phyloP scores from a whole-genome alignment of 306 rosid genomes.

The Corylus americana region DNA sequence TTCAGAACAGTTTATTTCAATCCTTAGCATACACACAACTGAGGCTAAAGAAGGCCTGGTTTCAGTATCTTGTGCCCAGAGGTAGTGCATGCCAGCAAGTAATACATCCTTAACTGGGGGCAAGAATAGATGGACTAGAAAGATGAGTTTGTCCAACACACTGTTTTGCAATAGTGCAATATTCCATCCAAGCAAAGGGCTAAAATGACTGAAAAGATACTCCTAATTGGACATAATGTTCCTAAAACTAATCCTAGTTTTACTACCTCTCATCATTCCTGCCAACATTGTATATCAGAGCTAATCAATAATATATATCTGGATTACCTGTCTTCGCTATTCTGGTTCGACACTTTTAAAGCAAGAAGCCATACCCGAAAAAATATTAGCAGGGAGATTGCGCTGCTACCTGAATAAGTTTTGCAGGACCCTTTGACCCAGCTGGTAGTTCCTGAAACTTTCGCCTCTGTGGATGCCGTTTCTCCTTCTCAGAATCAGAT shows the following conservation, averaged over 20 bases:
- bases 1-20: not conserved
- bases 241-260: not conserved
- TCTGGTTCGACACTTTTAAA: not conserved
- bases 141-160: constrained; percentile 1
- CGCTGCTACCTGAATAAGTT: constrained; percentile 67
- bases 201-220: not conserved
- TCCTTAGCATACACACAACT: not conserved
- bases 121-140: not conserved
- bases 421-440: constrained; percentile 51
- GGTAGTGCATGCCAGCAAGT: not conserved
- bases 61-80: constrained; percentile 1
- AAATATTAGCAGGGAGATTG: constrained; percentile 30
- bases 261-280: not conserved
- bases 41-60: not conserved
- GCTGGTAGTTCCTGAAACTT: constrained; percentile 87
- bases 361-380: constrained; percentile 2
- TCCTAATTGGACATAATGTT: not conserved
- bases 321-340: not conserved
- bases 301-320: not conserved
- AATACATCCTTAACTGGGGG: not conserved
- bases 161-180: not conserved
- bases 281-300: not conserved
- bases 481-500: constrained; percentile 58
- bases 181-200: not conserved
- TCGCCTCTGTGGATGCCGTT: constrained; percentile 61